Evolutionary conservation across 2,329 filamentous ascomycete genomes (phyloP).

Genomic region (Curvularia sp.): DNA sequence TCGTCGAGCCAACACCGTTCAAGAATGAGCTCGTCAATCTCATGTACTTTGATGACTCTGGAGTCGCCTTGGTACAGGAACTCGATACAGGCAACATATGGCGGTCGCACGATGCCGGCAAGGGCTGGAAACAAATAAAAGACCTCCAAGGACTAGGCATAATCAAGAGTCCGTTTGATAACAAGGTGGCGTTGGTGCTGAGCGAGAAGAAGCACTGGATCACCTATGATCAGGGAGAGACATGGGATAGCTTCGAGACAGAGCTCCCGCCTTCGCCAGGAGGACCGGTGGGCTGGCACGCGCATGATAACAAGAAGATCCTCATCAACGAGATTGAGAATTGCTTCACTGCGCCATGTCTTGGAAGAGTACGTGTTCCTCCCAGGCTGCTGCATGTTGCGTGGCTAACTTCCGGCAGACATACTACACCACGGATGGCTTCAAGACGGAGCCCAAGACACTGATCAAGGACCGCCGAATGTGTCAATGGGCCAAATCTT

Average conservation of each 20-base stretch:
- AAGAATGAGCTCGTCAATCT: slow-evolving; percentile 71
- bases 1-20: slow-evolving; percentile 70
- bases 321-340: slow-evolving; percentile 69
- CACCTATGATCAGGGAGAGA: slow-evolving; percentile 81
- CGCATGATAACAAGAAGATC: slow-evolving; percentile 80
- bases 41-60: slow-evolving; percentile 90
- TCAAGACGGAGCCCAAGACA: slow-evolving; percentile 69
- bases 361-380: slow-evolving; percentile 58
- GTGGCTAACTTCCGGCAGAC: slow-evolving; percentile 44
- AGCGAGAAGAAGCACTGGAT: slow-evolving; percentile 78
- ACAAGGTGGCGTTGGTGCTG: slow-evolving; percentile 79
- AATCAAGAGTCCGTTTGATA: slow-evolving; percentile 78
- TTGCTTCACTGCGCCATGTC: slow-evolving; percentile 50
- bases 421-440: slow-evolving; percentile 85
- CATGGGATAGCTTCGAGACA: slow-evolving; percentile 77
- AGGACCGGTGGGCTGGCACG: slow-evolving; percentile 79
- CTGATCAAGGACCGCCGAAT: slow-evolving; percentile 73
- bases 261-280: slow-evolving; percentile 59
- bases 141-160: slow-evolving; percentile 69
- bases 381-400: too few relatives aligned
- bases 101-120: slow-evolving; percentile 81
- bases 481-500: slow-evolving; percentile 87
- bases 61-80: slow-evolving; percentile 80
- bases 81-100: slow-evolving; percentile 68
- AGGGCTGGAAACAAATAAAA: slow-evolving; percentile 72